Base-by-base conservation (phyloP, 192 early-diverging fungal genomes). In the Backusella westeae region DNA sequence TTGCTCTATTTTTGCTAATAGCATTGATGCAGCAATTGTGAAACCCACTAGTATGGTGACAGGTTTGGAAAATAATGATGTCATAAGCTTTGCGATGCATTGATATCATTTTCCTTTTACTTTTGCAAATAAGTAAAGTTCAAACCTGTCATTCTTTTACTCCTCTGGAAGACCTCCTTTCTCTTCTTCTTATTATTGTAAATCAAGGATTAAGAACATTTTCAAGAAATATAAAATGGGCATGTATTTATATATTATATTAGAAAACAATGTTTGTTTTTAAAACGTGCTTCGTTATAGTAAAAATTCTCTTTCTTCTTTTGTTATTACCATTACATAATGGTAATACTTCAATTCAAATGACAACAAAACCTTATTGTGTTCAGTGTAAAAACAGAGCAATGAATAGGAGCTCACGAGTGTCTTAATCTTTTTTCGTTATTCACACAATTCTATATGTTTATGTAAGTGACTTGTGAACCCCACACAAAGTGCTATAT, bases 381-480 rank as follows among this genome's bases (percentile, higher is more conserved):
- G 19, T 9, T 3, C 53, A 56, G 8, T 26, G n/a, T 56, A 56
- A 6, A 44, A 44, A 29, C 21, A 63, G 12, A 29, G 12, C 8
- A 29, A 14, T 29, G 29, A 63, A 63, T 2, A 8, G 26, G 10
- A 29, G 0, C 56, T 63, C 23, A 63, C 26, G 23, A 63, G 56
- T 10, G 3, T 15, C 3, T 12, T 29, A 1, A 21, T 56, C 9
- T 56, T 63, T 63, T 63, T 4, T 63, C 26, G 15, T 63, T 63
- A 63, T 63, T 29, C 56, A 29, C 21, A 29, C 56, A 63, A 26
- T 14, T 29, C 26, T 10, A 63, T 49, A 49, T 63, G 56, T 26
- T 63, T 63, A 63, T 63, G 56, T 63, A 63, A 63, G 56, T 63
- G 56, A 29, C 12, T 29, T 63, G 56, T 63, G 56, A 29, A 63